Evolutionary conservation across 331 rosid species (phyloP), one percentile per base, ranked within the genome.

Genomic region (Malus hybrid): DNA sequence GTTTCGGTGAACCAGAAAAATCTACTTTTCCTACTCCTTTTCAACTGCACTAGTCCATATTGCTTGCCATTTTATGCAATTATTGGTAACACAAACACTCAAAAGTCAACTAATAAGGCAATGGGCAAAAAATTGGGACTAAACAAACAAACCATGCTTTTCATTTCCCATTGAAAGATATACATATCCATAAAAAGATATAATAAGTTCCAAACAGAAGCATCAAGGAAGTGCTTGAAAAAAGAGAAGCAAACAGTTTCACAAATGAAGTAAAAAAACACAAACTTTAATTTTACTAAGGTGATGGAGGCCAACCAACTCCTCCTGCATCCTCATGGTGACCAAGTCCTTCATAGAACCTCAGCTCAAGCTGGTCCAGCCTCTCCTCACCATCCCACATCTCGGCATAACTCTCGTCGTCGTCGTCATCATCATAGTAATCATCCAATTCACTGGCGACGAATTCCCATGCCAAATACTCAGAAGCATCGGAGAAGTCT

Each of bases 261-360:
- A 76, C 76, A 78, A 70, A 69, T 74, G 46, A 73, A 70, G 72
- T 71, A 29, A 75, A 75, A 22, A 58, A 24, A 63, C 19, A 76
- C 24, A 76, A 57, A 57, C 63, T 57, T 57, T 20, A 57, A 24
- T 69, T 64, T 68, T 71, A 48, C 56, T 48, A 92, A 22, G 97
- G 96, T 77, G 97, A 89, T 39, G 87, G 93, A 78, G 97, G 97
- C 97, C 97, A 92, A 39, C 79, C 88, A 84, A 86, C 86, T 78
- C 79, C 82, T 50, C 73, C 91, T n/a, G 84, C 93, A 83, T 88
- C 91, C 70, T 83, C 82, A 65, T 82, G 30, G 24, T 32, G 77
- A 61, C 28, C 87, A 6, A 84, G 78, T 73, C 93, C 98, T 86
- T 89, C 97, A 80, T 92, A 94, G 72, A 90, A 89, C 84, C 97